Evolutionary conservation across 1,284 basidiomycete genomes (phyloP), one percentile per base, ranked within the genome.

Genomic region (Ustilago crameri): DNA sequence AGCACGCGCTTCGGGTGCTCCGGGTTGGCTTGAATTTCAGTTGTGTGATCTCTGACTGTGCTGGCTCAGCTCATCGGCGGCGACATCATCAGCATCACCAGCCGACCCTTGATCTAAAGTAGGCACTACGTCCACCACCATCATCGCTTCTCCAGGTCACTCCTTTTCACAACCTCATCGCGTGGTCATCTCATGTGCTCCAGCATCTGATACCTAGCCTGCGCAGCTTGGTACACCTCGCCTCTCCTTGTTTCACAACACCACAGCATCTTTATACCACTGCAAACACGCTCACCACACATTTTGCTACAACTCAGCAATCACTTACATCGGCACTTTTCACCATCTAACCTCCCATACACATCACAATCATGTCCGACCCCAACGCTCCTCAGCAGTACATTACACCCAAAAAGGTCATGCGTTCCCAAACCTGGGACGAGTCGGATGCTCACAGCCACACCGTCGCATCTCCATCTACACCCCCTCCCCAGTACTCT

Each of bases 381-480:
- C 38, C 43, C 50, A 41, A 27, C 37, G 18, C 61, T 15, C 46
- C 59, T 17, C 69, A 73, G 56, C 52, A 64, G 46, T 73, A 64
- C 51, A 60, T 52, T 22, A 68, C 60, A 3, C 69, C 69, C 12
- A 59, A 62, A 22, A 65, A 42, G 64, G 46, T 55, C 9, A 17
- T 50, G 38, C 63, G 64, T 14, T 50, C 63, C 9, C 63, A 63
- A 18, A 66, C 63, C 0, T 67, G 51, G 57, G 56, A 67, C 37
- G 59, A 72, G 12, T 45, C 52, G 30, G 69, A 60, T 34, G 34
- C 52, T 35, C 59, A 57, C 23, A 56, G 46, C 26, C 47, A 58
- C 24, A 50, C 56, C 38, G 22, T 62, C 37, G 53, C 56, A 10
- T 73, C 64, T n/a, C 69, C 69, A 17, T 46, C 59, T 24, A 60